Conservation (phyloP, 768 basidiomycete species). For the Tylopilus cervinicoccineus region DNA sequence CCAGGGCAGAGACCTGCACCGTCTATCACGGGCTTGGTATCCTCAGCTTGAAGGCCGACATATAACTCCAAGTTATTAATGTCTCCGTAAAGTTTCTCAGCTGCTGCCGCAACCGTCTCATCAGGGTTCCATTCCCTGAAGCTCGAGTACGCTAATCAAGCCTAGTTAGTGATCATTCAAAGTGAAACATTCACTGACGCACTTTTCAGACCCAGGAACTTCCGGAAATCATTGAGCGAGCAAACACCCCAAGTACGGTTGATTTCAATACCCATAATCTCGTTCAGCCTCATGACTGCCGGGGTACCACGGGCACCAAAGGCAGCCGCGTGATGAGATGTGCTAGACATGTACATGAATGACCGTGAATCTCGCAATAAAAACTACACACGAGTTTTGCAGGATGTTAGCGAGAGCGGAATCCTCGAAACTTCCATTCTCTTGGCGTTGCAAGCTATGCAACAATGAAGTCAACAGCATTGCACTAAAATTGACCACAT, state of each 20-base stretch:
- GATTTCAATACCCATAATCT: conserved; percentile 81
- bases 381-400: conserved; percentile 56
- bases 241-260: conserved; percentile 79
- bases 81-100: conserved; percentile 73
- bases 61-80: conserved; percentile 80
- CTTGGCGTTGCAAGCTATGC: conserved; percentile 55
- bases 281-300: conserved; percentile 67
- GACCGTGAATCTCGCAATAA: neutral
- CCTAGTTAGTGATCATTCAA: neutral
- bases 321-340: conserved; percentile 64
- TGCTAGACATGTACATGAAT: conserved; percentile 37
- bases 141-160: conserved; percentile 49
- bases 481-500: neutral
- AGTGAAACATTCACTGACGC: neutral
- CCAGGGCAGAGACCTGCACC: conserved; percentile 87
- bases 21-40: conserved; percentile 65
- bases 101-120: conserved; percentile 61
- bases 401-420: conserved; percentile 64
- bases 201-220: conserved; percentile 79
- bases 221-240: conserved; percentile 80
- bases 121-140: conserved; percentile 85
- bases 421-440: conserved; percentile 59
- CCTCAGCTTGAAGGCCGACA: conserved; percentile 76
- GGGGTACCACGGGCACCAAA: conserved; percentile 80
- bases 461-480: conserved; percentile 2